Evolutionary conservation across 2,329 filamentous ascomycete species (phyloP), one percentile per base, ranked within the genome.

Genomic region (Penicillium freii): DNA sequence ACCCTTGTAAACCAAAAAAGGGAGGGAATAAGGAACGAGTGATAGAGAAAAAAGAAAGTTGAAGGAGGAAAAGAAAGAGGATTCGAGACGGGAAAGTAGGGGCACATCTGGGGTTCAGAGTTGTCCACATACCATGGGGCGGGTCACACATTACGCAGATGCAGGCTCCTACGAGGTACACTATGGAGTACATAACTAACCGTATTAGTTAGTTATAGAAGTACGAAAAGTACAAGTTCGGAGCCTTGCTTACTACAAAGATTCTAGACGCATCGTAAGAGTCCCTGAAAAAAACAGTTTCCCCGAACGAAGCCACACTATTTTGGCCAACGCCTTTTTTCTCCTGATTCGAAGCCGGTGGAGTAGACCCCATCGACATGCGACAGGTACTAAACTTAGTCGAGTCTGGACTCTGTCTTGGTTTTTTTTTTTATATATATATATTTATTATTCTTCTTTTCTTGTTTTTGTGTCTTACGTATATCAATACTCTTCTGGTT

Each of bases 61-160:
- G 27, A 31, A 19, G 27, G 25, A 34, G 50, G 17, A 19, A 19
- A 52, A 31, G 29, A 27, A 36, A n/a, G 27, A 43, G 31, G 44
- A 17, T 46, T 47, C 21, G 45, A 45, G 39, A 51, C 36, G 48
- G 48, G 36, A 48, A 45, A 51, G 51, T 55, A 55, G 45, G 53
- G 53, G 53, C 52, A 49, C 52, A 54, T 56, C 53, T 56, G 53
- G 53, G 53, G 53, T 55, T 55, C 52, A 44, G 31, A 45, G 29
- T 49, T 55, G 53, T 51, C 53, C 53, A 44, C 53, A 56, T 56
- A 51, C 53, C 53, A 56, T 56, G 46, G 53, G 53, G 53, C 53
- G 53, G 53, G 53, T 44, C 53, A n/a, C 39, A 43, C 38, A 51
- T 51, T 49, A 31, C 49, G 27, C 29, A 47, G 31, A 23, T 23